These are phyloP conservation scores for Plasmodium vivax DNA, from an alignment of 169 alveolate genomes.

Conservation along the genomic window DNA sequence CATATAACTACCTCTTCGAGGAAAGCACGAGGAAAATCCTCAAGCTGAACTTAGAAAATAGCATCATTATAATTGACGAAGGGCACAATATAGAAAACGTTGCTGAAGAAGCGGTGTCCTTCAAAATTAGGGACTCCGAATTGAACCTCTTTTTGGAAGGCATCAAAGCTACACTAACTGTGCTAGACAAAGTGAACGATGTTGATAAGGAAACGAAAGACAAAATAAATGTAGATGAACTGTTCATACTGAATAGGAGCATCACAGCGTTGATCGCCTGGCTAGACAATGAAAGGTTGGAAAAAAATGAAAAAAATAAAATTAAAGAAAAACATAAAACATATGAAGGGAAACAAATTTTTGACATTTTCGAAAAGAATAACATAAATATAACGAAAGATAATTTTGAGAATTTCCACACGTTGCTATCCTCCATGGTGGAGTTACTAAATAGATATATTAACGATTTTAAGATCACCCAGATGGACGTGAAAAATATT, in stretches of 20 bases:
- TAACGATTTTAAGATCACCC: conserved; percentile 73
- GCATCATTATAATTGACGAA: conserved; percentile 94
- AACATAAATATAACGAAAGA: conserved; percentile 58
- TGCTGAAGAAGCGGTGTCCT: conserved; percentile 91
- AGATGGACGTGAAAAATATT: conserved; percentile 76
- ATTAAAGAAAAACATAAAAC: conserved; percentile 72
- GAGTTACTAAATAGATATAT: conserved; percentile 66
- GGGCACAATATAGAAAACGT: conserved; percentile 94
- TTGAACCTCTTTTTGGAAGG: conserved; percentile 78
- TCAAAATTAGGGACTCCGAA: conserved; percentile 79
- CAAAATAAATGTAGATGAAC: conserved; percentile 33
- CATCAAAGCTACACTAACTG: conserved; percentile 62
- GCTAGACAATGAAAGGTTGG: conserved; percentile 43
- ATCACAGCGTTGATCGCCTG: conserved; percentile 51
- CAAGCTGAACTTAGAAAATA: conserved; percentile 84
- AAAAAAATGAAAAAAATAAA: conserved; percentile 50
- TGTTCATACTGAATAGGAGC: conserved; percentile 63
- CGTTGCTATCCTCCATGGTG: conserved; percentile 29
- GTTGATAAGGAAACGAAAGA: conserved; percentile 46
- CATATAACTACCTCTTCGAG: conserved; percentile 93
- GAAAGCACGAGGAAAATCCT: conserved; percentile 86
- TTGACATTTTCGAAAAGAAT: conserved; percentile 56
- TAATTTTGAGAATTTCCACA: conserved; percentile 57
- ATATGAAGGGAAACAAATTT: conserved; percentile 66
- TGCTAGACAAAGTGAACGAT: conserved; percentile 55